phyloP scores from a whole-genome alignment of 1,139 yeast genomes.

The Debaryomyces nepalensis region DNA sequence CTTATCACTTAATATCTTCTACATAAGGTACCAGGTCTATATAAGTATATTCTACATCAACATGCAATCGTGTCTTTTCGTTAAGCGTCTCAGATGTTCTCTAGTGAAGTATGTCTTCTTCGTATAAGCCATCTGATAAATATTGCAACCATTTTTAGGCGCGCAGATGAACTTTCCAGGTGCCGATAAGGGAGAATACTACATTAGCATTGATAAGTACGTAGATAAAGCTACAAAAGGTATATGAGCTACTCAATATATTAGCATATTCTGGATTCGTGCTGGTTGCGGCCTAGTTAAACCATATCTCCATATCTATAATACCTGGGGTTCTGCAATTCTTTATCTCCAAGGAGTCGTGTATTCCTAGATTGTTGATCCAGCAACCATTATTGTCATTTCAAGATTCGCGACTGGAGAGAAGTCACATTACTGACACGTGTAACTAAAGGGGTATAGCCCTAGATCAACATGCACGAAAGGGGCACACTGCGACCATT shows the following conservation, averaged over 20 bases:
- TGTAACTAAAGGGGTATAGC: not conserved
- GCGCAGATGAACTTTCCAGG: conserved; percentile 10
- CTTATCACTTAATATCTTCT: not conserved
- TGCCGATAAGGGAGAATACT: conserved; percentile 8
- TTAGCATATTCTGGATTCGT: no score
- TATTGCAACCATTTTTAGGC: conserved; percentile 11
- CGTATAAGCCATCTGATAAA: conserved; percentile 9
- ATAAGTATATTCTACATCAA: not conserved
- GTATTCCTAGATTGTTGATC: not conserved
- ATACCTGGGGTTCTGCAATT: no score
- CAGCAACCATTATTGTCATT: not conserved
- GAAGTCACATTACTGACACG: not conserved
- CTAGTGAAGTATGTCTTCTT: no score
- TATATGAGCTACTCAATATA: no score
- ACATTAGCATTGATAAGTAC: conserved; percentile 5
- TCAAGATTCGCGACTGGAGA: not conserved
- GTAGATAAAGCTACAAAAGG: not conserved
- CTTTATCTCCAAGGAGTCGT: not conserved
- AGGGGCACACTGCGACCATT: no score
- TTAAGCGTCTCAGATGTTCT: no score
- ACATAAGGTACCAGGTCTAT: not conserved
- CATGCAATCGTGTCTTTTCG: not conserved
- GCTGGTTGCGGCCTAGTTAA: no score
- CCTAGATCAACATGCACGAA: no score
- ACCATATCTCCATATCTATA: no score